These are phyloP conservation scores for Trametes cinnabarina DNA, from an alignment of 768 basidiomycete species.

Conservation along the genomic window DNA sequence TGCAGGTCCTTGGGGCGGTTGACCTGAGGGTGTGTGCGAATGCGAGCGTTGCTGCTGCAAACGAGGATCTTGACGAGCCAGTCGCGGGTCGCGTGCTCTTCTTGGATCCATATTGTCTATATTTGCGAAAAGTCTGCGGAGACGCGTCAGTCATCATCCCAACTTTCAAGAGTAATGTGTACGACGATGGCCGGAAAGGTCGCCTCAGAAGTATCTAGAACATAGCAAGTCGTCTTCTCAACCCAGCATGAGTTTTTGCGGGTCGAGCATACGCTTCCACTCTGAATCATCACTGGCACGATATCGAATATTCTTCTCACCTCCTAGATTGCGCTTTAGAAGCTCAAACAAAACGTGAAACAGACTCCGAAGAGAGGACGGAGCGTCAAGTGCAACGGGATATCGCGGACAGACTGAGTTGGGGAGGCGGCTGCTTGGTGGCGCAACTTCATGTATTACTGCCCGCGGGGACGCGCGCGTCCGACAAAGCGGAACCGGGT, in stretches of 20 bases:
- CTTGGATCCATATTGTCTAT: slow-evolving; percentile 65
- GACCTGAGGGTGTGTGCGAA: slow-evolving; percentile 37
- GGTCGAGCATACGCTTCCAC: slow-evolving; percentile 83
- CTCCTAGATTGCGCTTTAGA: too few relatives aligned
- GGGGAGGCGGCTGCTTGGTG: background rate
- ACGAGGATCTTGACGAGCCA: slow-evolving; percentile 68
- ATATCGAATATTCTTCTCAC: background rate
- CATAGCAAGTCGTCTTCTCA: slow-evolving; percentile 71
- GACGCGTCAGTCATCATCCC: background rate
- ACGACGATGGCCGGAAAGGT: slow-evolving; percentile 20
- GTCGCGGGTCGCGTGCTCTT: slow-evolving; percentile 76
- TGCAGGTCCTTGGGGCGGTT: slow-evolving; percentile 12
- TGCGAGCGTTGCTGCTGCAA: slow-evolving; percentile 44
- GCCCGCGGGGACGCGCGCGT: background rate
- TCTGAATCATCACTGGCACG: slow-evolving; percentile 74
- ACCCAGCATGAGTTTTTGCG: slow-evolving; percentile 51
- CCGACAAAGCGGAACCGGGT: background rate
- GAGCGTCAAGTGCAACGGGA: too few relatives aligned
- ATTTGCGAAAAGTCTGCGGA: background rate
- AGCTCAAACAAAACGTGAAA: too few relatives aligned
- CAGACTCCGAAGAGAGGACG: too few relatives aligned
- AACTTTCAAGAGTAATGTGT: background rate
- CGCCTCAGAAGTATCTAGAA: slow-evolving; percentile 97
- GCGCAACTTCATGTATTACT: too few relatives aligned
- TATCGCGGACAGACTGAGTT: background rate